Percentiles rank a stretch among this genome's conserved stretches.
Evolutionary conservation across 805 yeast genomes (phyloP).

Genomic region (Sungouiella blattae): DNA sequence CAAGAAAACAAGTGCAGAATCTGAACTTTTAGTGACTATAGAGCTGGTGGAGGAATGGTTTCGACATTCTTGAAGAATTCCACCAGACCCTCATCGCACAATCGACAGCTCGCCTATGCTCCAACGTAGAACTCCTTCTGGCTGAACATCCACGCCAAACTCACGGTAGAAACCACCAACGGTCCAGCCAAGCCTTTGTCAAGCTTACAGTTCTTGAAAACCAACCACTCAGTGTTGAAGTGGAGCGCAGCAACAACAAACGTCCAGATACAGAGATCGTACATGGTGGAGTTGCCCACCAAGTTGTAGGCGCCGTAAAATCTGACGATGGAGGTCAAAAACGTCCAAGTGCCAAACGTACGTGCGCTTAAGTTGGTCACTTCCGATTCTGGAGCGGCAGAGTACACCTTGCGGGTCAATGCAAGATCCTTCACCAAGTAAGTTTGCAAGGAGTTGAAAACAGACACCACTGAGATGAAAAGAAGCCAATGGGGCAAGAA

Average conservation of each 20-base stretch:
- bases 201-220: conserved; percentile 73
- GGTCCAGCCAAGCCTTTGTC: conserved; percentile 93
- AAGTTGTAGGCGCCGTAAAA: conserved; percentile 78
- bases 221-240: conserved; percentile 78
- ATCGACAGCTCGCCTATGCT: neutral
- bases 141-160: conserved; percentile 72
- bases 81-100: no score
- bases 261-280: conserved; percentile 73
- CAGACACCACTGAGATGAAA: conserved; percentile 77
- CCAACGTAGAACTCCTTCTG: conserved; percentile 62
- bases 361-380: conserved; percentile 72
- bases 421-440: conserved; percentile 65
- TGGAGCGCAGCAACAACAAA: conserved; percentile 81
- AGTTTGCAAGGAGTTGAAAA: conserved; percentile 86
- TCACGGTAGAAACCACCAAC: conserved; percentile 66
- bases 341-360: conserved; percentile 98
- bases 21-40: no score
- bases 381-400: conserved; percentile 28
- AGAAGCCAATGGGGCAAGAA: conserved; percentile 51
- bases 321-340: conserved; percentile 79
- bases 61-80: no score
- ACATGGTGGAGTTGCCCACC: conserved; percentile 64
- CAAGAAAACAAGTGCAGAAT: no score
- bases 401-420: conserved; percentile 79
- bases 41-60: no score